Evolutionary conservation across 2,329 filamentous ascomycete genomes (phyloP), one percentile per base, ranked within the genome.

Genomic region (Verticillium longisporum): DNA sequence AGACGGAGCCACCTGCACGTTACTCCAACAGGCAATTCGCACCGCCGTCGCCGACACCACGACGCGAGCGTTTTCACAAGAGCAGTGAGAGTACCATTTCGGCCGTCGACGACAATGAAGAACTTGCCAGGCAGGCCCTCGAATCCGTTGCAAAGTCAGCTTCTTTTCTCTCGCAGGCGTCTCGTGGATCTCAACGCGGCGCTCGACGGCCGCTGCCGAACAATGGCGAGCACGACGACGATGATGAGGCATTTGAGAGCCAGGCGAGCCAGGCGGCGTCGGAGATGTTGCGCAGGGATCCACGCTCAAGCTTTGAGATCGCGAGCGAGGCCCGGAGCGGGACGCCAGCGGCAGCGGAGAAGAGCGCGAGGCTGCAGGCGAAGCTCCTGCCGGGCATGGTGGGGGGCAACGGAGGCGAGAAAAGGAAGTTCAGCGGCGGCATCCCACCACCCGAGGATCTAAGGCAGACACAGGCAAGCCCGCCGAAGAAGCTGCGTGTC

Each of bases 11-110:
- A 13, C 77, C 77, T 3, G 79, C 80, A 21, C 78, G 80, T 53
- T 76, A 78, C 62, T 61, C 67, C 10, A 72, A 70, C 62, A 65
- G 70, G 57, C 76, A 77, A 15, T 76, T 76, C 61, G 69, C 75
- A 2, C 76, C 79, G 6, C 77, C 76, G n/a, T 81, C 80, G 0
- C 78, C 81, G 1, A 72, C 66, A 6, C 66, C 68, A 67, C 66
- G 63, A 45, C 64, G 65, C 21, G 69, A 50, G 18, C 45, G 45
- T 18, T 4, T 18, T 1, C 84, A 85, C 59, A 86, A 87, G 73
- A 92, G 91, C 72, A 86, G 91, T 62, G 92, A 96, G 72, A 94
- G 90, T 76, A 96, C 91, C 1, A 92, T 95, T 57, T 95, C 91
- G 1, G 88, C 85, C 21, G 82, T 82, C 54, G 82, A 83, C 55